Base-by-base conservation (phyloP, 495 filamentous ascomycete genomes). In the Penicillium subrubescens region DNA sequence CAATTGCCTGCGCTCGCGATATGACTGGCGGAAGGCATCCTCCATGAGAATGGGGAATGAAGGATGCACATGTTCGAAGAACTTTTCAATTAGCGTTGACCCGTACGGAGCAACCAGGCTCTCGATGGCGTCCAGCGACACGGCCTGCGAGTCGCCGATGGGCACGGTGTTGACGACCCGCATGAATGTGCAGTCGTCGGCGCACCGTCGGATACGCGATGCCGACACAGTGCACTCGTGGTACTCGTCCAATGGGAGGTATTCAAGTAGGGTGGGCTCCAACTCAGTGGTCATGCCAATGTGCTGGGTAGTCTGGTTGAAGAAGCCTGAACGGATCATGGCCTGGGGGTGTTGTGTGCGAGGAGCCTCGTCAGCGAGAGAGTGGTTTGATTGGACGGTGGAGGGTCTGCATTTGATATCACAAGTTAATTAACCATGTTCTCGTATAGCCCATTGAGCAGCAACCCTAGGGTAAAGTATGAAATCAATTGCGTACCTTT, bases 21-120 rank as follows among this genome's bases (percentile, higher is more conserved):
- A 92, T 67, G 93, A 91, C 67, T 96, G 91, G 67, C 91, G 87
- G 72, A 97, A 97, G 37, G 93, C 85, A 64, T 88, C 85, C 79
- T 96, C 94, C 69, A 96, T 89, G 56, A 97, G 79, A 62, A 99
- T 92, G 35, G 94, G 94, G 68, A 96, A 96, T 62, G 86, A 92
- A 1, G 93, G 94, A 74, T 97, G 95, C 51, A 97, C 88, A 58
- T 92, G 83, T 57, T 88, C 85, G 69, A 97, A 96, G 81, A 94
- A 99, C 57, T 96, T 83, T 62, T 94, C 90, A 56, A 97, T 87
- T 73, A 97, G 72, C 12, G 87, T 87, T 60, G 88, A 86, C 46
- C 93, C 93, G 75, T 97, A 87, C 7, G 92, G 91, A 34, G 90
- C 86, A 54, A 97, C 90, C 68, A 95, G 79, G 62, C 85, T 86